These are phyloP conservation scores for Diospyros lotus DNA, from an alignment of 148 eudicot species.

Conservation along the genomic window DNA sequence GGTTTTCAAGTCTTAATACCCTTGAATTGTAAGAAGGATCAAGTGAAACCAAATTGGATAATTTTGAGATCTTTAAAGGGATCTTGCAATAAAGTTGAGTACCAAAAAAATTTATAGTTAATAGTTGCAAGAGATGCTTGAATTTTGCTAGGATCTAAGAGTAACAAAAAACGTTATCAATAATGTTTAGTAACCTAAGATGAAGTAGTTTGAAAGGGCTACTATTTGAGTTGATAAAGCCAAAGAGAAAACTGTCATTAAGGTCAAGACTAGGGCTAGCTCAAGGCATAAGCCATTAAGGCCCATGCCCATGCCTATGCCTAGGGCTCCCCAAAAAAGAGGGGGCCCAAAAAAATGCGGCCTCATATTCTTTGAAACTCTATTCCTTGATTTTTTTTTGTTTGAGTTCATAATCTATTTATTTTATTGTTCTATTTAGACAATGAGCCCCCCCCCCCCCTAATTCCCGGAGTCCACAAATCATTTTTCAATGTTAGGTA, in stretches of 20 bases:
- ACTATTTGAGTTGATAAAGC: constrained; percentile 22
- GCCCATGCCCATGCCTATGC: no score
- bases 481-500: no score
- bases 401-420: no score
- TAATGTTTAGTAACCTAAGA: constrained; percentile 13
- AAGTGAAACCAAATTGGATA: constrained; percentile 21
- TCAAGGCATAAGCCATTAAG: no score
- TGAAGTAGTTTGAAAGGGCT: constrained; percentile 21
- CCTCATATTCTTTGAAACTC: no score
- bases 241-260: constrained; percentile 26
- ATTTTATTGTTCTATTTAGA: no score
- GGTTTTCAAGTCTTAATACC: constrained; percentile 17
- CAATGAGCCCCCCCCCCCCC: no score
- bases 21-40: constrained; percentile 11
- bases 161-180: constrained; percentile 25
- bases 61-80: constrained; percentile 25
- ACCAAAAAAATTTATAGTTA: constrained; percentile 20
- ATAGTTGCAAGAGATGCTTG: constrained; percentile 17
- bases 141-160: constrained; percentile 30
- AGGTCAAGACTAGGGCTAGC: not conserved
- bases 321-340: no score
- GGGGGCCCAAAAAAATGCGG: no score
- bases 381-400: no score
- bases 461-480: no score
- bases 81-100: constrained; percentile 30